phyloP scores from a whole-genome alignment of 2,329 filamentous ascomycete species.

The Elsinoe australis region DNA sequence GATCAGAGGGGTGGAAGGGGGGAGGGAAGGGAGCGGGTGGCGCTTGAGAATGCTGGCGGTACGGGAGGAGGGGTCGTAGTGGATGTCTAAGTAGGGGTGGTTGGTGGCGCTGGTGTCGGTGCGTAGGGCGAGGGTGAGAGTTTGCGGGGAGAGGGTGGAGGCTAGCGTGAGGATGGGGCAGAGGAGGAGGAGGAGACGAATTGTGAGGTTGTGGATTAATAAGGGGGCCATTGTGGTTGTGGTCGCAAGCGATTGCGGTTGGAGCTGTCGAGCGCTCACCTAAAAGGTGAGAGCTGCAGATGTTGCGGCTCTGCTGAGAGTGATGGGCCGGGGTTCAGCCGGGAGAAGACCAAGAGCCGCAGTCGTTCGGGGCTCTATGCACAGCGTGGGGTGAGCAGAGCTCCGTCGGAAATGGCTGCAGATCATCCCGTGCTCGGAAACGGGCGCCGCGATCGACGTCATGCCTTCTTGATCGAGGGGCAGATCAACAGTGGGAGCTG shows the following conservation, averaged over 20 bases:
- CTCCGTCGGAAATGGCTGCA: neutral
- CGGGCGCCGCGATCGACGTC: slow-evolving; percentile 6
- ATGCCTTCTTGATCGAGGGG: slow-evolving; percentile 5
- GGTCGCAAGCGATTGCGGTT: no score
- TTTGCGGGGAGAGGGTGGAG: slow-evolving; percentile 3
- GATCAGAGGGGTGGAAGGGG: slow-evolving; percentile 34
- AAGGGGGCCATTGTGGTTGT: slow-evolving; percentile 5
- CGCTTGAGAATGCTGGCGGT: slow-evolving; percentile 32
- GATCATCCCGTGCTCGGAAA: neutral
- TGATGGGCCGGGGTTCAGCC: slow-evolving; percentile 7
- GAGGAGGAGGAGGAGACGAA: slow-evolving; percentile 10
- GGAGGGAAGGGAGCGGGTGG: slow-evolving; percentile 32
- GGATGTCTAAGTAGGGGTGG: slow-evolving; percentile 37
- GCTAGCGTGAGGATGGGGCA: neutral
- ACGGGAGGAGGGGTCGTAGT: slow-evolving; percentile 35
- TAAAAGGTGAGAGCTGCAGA: no score
- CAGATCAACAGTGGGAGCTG: slow-evolving; percentile 12
- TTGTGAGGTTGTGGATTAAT: slow-evolving; percentile 1
- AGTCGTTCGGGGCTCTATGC: no score
- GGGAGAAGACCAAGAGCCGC: no score
- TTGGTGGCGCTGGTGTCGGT: slow-evolving; percentile 31
- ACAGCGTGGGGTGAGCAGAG: neutral
- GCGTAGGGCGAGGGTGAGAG: slow-evolving; percentile 28
- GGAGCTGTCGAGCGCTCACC: no score
- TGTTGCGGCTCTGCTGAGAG: no score